These are phyloP conservation scores for Citropsis articulata DNA, from an alignment of 345 rosid species.

Conservation along the genomic window DNA sequence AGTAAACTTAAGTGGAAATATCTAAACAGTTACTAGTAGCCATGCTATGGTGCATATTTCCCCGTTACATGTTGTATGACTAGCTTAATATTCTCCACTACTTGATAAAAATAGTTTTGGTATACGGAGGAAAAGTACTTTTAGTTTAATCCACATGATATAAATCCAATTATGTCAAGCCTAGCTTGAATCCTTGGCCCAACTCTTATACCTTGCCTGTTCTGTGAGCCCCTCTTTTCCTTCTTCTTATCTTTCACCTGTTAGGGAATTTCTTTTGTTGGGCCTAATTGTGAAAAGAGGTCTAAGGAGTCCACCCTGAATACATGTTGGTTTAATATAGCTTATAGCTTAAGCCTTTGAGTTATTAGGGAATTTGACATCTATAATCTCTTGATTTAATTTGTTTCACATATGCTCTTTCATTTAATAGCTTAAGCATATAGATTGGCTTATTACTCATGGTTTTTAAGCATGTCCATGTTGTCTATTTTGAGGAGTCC, in stretches of 20 bases:
- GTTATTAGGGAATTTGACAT: neutral
- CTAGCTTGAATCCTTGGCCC: neutral
- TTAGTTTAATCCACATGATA: neutral
- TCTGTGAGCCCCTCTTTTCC: neutral
- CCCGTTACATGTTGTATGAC: neutral
- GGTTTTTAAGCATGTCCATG: neutral
- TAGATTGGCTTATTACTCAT: no score
- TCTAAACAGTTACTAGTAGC: no score
- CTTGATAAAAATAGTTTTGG: neutral
- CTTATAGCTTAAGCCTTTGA: neutral
- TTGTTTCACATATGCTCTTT: neutral
- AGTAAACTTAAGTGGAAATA: neutral
- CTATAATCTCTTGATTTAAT: neutral
- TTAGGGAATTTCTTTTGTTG: neutral
- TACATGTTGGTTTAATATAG: neutral
- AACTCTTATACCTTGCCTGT: neutral
- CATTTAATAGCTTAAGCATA: neutral
- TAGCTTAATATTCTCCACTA: neutral
- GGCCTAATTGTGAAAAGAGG: neutral
- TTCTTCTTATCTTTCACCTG: neutral
- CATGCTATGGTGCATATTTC: neutral
- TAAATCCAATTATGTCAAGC: neutral
- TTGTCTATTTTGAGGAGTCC: neutral
- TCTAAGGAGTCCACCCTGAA: neutral
- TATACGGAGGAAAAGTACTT: neutral